Evolutionary conservation across 2,329 filamentous ascomycete genomes (phyloP), one percentile per base, ranked within the genome.

Genomic region (Cytospora chrysosperma): DNA sequence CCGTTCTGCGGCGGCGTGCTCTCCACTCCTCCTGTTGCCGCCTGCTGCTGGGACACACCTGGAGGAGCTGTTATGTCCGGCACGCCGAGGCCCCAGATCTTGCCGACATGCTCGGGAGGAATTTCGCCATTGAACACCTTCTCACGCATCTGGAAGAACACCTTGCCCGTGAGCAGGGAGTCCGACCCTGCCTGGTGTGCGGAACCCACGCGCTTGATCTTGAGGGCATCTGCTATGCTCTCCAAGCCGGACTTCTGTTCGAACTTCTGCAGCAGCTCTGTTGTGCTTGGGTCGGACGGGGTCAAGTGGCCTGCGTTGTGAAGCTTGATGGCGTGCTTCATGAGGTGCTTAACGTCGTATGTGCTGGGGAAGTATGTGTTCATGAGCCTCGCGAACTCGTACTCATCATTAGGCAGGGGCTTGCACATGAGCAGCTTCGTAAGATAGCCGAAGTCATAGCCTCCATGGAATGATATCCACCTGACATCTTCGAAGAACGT

Each of bases 381-480:
- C 77, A 98, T 92, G 55, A 94, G 85, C 71, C 89, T 86, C 73
- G 96, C 91, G 75, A 98, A 99, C 67, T 95, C 89, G 56, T 88
- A 85, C 74, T 98, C 95, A 69, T 96, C 92, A 69, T 93, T 91
- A 0, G 95, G 95, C 9, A 99, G 82, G 52, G 89, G 87, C 68
- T 88, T 85, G 77, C 91, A 91, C 63, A 91, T 89, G 75, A 99
- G 88, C 63, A 97, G 88, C 78, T 99, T 99, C 72, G 96, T 93
- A 54, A 99, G 82, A 73, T 98, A 98, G 56, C 93, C 95, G 77
- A 99, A 98, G 79, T 99, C 95, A 77, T 99, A 99, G 65, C 94
- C 95, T 30, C 92, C 95, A 75, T 99, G 95, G 78, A 98, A 98
- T 4, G 92, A 96, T 68, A 99, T 91, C 95, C 95, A 99, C 74